Evolutionary conservation across 169 alveolate genomes (phyloP).

Genomic region (Sarcocystis neurona): DNA sequence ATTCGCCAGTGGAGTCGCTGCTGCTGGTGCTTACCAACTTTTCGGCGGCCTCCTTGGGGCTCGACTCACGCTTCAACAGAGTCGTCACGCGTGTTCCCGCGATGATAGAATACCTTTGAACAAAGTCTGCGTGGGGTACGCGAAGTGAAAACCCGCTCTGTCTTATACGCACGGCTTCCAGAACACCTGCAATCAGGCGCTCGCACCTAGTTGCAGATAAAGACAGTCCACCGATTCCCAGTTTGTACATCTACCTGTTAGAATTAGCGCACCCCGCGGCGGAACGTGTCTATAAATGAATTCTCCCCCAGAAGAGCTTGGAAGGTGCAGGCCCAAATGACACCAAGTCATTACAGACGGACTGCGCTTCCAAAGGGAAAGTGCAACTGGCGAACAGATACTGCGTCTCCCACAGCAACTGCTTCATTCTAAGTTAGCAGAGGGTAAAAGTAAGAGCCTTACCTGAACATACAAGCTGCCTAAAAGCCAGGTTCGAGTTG

Average conservation of each 20-base stretch:
- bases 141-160: slow-evolving; percentile 54
- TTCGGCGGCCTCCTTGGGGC: slow-evolving; percentile 3
- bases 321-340: no score
- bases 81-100: neutral
- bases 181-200: slow-evolving; percentile 26
- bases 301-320: neutral
- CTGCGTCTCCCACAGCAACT: no score
- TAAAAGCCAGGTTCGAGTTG: slow-evolving; percentile 4
- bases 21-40: neutral
- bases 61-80: neutral
- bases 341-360: no score
- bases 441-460: neutral
- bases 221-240: neutral
- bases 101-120: slow-evolving; percentile 23
- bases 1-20: neutral
- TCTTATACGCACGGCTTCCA: slow-evolving; percentile 54
- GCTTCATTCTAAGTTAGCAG: no score
- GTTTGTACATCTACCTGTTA: no score
- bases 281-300: neutral
- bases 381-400: no score
- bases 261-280: neutral
- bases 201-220: neutral
- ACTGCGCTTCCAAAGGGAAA: no score
- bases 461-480: slow-evolving; percentile 52
- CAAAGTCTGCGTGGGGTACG: slow-evolving; percentile 33